These are phyloP conservation scores for Halophytophthora polymorphica DNA, from an alignment of 352 stramenopile genomes.

Conservation along the genomic window DNA sequence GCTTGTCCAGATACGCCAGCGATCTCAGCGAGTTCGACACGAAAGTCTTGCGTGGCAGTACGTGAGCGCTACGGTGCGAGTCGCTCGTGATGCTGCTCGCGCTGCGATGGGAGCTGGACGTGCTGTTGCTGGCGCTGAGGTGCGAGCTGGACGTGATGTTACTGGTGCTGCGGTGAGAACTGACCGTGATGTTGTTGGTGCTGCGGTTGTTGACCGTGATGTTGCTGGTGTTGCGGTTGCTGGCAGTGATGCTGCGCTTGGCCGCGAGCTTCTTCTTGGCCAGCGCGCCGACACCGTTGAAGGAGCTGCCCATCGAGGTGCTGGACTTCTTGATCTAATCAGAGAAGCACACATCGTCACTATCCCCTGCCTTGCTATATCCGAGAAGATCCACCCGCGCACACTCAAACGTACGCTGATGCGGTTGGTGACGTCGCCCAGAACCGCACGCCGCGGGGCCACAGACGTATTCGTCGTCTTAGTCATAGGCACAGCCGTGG, in stretches of 20 bases:
- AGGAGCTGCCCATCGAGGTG: constrained; percentile 35
- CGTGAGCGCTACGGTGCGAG: constrained; percentile 13
- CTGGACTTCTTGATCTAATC: constrained; percentile 55
- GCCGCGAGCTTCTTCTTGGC: constrained; percentile 46
- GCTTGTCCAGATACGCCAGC: constrained; percentile 27
- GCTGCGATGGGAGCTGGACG: constrained; percentile 1
- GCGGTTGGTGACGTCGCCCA: constrained; percentile 75
- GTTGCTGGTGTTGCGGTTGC: constrained; percentile 18
- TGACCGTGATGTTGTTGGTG: constrained; percentile 23
- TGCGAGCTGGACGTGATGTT: constrained; percentile 7
- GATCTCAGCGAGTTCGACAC: constrained; percentile 34
- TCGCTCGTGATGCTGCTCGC: constrained; percentile 10
- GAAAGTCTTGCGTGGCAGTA: constrained; percentile 27
- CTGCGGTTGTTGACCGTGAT: constrained; percentile 6
- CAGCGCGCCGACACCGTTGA: constrained; percentile 18
- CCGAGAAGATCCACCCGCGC: background rate
- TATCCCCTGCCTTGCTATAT: background rate
- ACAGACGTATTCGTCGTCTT: no score
- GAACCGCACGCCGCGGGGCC: constrained; percentile 30
- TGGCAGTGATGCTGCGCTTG: constrained; percentile 38
- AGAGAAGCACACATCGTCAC: constrained; percentile 9
- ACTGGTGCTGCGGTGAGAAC: constrained; percentile 3
- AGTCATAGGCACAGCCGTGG: background rate
- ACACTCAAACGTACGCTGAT: constrained; percentile 44
- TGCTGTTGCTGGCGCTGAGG: constrained; percentile 12